These are phyloP conservation scores for Pseudoperonospora humuli DNA, from an alignment of 352 stramenopile species.

Conservation along the genomic window DNA sequence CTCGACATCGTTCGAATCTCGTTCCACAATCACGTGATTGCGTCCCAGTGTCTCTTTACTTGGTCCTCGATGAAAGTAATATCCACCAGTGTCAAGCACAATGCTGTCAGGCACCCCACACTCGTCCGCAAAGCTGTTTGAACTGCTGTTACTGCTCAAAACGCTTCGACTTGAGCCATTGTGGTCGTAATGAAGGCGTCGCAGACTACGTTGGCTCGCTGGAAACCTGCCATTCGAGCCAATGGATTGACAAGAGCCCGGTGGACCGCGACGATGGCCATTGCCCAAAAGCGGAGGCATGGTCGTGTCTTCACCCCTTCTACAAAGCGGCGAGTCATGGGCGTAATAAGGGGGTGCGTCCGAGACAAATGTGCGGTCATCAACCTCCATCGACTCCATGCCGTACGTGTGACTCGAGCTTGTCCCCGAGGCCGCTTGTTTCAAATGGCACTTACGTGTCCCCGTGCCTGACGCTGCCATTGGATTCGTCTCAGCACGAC, in stretches of 20 bases:
- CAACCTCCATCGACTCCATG: conserved; percentile 40
- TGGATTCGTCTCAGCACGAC: conserved; percentile 29
- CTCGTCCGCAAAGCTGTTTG: conserved; percentile 44
- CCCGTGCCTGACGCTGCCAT: conserved; percentile 10
- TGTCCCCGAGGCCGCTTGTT: conserved; percentile 21
- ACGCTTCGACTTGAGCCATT: conserved; percentile 27
- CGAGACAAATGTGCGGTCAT: conserved; percentile 29
- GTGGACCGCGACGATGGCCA: conserved; percentile 13
- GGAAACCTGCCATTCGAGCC: conserved; percentile 20
- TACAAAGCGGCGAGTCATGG: conserved; percentile 27
- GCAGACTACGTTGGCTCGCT: conserved; percentile 20
- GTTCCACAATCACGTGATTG: conserved; percentile 10
- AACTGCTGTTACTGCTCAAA: conserved; percentile 35
- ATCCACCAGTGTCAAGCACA: conserved; percentile 52
- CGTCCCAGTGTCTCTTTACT: conserved; percentile 14
- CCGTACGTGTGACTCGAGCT: conserved; percentile 23
- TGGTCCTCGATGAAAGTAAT: conserved; percentile 56
- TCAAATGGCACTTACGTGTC: conserved; percentile 14
- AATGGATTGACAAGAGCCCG: conserved; percentile 23
- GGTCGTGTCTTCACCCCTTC: conserved; percentile 12
- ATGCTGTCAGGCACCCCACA: conserved; percentile 52
- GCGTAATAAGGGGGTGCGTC: conserved; percentile 25
- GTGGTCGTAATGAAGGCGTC: conserved; percentile 29
- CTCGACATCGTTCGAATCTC: conserved; percentile 11
- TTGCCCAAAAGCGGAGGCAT: conserved; percentile 23